These are phyloP conservation scores for Durusdinium trenchii DNA, from an alignment of 73 alveolate genomes.

Conservation along the genomic window DNA sequence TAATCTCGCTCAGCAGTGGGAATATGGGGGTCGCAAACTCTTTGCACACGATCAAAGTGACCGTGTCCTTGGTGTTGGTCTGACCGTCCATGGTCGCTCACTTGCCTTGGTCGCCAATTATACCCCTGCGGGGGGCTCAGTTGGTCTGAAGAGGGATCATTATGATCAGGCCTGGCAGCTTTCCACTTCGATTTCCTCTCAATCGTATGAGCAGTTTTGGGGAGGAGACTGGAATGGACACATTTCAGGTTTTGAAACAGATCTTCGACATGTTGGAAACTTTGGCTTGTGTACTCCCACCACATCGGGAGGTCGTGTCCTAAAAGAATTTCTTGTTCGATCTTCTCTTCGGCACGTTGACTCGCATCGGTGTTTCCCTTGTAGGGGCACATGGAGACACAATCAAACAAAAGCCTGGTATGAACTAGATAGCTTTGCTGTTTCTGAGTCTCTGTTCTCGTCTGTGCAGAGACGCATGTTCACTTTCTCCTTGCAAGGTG, in stretches of 20 bases:
- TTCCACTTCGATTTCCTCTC: neutral
- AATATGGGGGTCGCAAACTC: neutral
- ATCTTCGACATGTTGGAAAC: neutral
- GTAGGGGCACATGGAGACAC: slow-evolving; percentile 15
- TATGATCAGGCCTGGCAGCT: neutral
- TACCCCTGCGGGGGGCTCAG: neutral
- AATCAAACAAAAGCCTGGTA: neutral
- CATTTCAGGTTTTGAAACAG: neutral
- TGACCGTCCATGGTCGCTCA: neutral
- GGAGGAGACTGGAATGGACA: slow-evolving; percentile 23
- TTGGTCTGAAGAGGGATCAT: neutral
- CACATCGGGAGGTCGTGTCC: neutral
- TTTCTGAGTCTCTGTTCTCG: neutral
- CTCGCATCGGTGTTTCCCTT: neutral
- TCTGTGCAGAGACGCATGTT: too few species aligned
- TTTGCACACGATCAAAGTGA: neutral
- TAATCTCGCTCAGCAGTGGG: neutral
- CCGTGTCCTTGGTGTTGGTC: neutral
- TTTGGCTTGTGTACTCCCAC: neutral
- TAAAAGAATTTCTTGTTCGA: neutral
- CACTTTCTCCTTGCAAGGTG: neutral
- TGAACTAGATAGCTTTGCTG: slow-evolving; percentile 7
- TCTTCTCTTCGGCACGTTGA: neutral
- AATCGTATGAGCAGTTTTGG: neutral
- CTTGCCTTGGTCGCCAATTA: neutral